Evolutionary conservation across 139 green algal genomes (phyloP), one percentile per base, ranked within the genome.

Genomic region (Dunaliella primolecta): DNA sequence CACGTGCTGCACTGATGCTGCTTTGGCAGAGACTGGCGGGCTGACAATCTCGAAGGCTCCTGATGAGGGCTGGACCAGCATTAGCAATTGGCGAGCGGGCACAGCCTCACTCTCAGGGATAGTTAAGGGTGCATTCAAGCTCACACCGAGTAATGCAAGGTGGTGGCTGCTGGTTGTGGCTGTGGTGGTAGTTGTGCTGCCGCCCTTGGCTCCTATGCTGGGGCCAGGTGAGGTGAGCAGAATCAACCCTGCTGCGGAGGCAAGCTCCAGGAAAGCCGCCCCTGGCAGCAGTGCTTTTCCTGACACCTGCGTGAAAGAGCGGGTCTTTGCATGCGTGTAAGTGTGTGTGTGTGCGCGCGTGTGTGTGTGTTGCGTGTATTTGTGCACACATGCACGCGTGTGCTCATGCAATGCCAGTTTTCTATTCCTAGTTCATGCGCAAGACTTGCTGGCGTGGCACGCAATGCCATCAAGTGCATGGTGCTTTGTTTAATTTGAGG

Each of bases 241-340:
- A 15, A 75, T 25, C 15, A 83, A 25, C 2, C 84, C 84, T 7
- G 87, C 85, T 31, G 89, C 87, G 0, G 89, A 81, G 0, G 90
- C 89, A 34, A 89, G 72, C 56, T 97, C 94, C 32, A 97, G 80
- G 85, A 93, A 92, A 2, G 83, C 90, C 2, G 94, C 92, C 15
- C 89, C 94, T 0, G 94, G 94, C n/a, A 96, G 70, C 11, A 97
- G 46, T 1, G 81, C 34, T 75, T 76, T 37, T 33, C 86, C 88
- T 36, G 79, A 83, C 25, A 83, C 46, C 46, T 64, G 46, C 15
- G 46, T 64, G n/a, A n/a, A n/a, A n/a, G n/a, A n/a, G n/a, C n/a
- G n/a, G n/a, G n/a, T n/a, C n/a, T n/a, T n/a, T n/a, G n/a, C n/a
- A 15, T 64, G 46, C 15, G 46, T 64, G 46, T 64, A 15, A 25